Base-by-base conservation (phyloP, 805 yeast genomes). In the Barnettozyma pratensis region DNA sequence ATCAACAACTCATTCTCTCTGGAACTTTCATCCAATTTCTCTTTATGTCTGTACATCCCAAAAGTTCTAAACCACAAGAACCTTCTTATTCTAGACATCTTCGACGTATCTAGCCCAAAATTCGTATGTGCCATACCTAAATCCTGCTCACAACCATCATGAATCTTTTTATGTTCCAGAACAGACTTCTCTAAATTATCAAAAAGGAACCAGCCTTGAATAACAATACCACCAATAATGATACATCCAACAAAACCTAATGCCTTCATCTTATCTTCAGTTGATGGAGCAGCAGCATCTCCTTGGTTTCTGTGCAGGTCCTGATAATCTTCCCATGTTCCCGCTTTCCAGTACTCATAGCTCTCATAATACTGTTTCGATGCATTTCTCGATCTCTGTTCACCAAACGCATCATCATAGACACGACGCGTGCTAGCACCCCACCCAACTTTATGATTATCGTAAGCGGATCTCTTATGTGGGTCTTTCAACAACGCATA, bases 1-100 rank as follows among this genome's bases (percentile, higher is more conserved):
- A 91, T 75, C 52, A 88, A 72, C 63, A 77, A 77, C 68, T 91
- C 97, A 69, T 91, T 85, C 64, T 85, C 94, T 26, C 48, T 53
- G 4, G 70, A 68, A 45, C 69, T 68, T n/a, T 56, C 47, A 47
- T 69, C 72, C 19, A 70, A 53, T 25, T 63, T 64, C 1, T 59
- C 65, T 38, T 60, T 55, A 11, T 64, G 55, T 7, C 53, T 51
- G 45, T 65, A 69, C 29, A 65, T 52, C 4, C 68, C 65, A 50
- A 61, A 70, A 0, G 71, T 57, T 55, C 82, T 67, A 57, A 77
- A 77, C 81, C 81, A 77, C 47, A 82, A 54, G 57, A 82, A 82
- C 50, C 88, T 68, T 49, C 73, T 68, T 28, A 81, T 71, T 36
- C 87, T 67, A 3, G 79, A 75, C 43, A 74, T 62, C 52, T 76